phyloP scores from a whole-genome alignment of 345 rosid genomes.

The Cardiospermum halicacabum region DNA sequence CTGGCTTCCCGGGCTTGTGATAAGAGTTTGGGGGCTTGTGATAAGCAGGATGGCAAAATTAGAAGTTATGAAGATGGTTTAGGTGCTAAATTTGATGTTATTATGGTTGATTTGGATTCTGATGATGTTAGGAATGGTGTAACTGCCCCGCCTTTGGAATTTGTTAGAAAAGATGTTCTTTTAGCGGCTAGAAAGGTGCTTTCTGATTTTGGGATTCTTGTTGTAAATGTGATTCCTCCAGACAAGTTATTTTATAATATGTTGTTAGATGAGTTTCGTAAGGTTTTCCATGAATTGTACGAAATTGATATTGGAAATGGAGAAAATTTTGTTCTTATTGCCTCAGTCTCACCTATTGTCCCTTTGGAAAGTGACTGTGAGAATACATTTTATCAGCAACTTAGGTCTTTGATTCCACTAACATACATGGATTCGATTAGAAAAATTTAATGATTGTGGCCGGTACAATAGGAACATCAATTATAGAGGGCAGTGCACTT shows the following conservation, averaged over 20 bases:
- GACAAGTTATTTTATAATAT: conserved; percentile 33
- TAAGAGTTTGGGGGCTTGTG: background rate
- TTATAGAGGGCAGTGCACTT: background rate
- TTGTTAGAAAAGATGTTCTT: conserved; percentile 42
- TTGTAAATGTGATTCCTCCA: conserved; percentile 64
- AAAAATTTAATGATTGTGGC: conserved; percentile 31
- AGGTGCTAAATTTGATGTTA: conserved; percentile 45
- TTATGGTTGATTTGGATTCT: conserved; percentile 84
- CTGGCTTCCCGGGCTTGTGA: conserved; percentile 19
- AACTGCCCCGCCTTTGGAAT: conserved; percentile 69
- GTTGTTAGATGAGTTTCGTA: conserved; percentile 29
- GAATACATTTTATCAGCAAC: conserved; percentile 28
- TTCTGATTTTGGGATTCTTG: conserved; percentile 47
- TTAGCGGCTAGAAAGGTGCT: conserved; percentile 49
- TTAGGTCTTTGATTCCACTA: conserved; percentile 27
- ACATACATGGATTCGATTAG: conserved; percentile 46
- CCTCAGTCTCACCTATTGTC: conserved; percentile 18
- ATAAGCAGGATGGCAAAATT: conserved; percentile 3
- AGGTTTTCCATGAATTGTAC: conserved; percentile 51
- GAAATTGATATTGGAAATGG: conserved; percentile 74
- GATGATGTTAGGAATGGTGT: conserved; percentile 42
- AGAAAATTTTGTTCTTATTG: conserved; percentile 63
- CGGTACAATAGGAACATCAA: background rate
- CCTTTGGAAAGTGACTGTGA: conserved; percentile 19
- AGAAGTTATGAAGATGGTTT: background rate